Conservation (phyloP, 768 basidiomycete genomes). For the Naematelia aurantialba region DNA sequence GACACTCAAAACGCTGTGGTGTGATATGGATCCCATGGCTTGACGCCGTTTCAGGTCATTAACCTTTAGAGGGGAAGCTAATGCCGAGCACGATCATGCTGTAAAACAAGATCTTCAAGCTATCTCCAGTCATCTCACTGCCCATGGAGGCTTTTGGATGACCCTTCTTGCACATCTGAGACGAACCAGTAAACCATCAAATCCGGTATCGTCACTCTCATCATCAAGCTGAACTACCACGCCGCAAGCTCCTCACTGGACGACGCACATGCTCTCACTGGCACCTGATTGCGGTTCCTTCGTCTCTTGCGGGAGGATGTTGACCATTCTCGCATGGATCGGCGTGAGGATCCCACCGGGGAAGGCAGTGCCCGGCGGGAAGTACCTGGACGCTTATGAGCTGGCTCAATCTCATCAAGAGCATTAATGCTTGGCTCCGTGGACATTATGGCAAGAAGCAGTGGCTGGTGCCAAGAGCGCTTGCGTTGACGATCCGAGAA, state of each 20-base stretch:
- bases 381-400: conserved; percentile 24
- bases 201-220: no score
- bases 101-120: no score
- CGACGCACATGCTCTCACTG: conserved; percentile 34
- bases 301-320: conserved; percentile 39
- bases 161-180: no score
- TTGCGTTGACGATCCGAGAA: background rate
- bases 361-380: conserved; percentile 47
- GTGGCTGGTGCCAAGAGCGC: no score
- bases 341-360: conserved; percentile 47
- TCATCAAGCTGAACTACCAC: no score
- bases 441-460: no score
- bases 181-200: no score
- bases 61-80: background rate
- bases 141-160: no score
- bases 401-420: background rate
- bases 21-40: background rate
- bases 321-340: conserved; percentile 49
- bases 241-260: no score
- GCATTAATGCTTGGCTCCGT: no score
- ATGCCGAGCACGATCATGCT: background rate
- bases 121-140: no score
- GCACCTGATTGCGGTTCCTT: background rate
- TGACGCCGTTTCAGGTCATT: background rate
- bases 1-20: background rate